phyloP scores from a whole-genome alignment of 2,329 filamentous ascomycete genomes.

The Penicillium oxalicum region DNA sequence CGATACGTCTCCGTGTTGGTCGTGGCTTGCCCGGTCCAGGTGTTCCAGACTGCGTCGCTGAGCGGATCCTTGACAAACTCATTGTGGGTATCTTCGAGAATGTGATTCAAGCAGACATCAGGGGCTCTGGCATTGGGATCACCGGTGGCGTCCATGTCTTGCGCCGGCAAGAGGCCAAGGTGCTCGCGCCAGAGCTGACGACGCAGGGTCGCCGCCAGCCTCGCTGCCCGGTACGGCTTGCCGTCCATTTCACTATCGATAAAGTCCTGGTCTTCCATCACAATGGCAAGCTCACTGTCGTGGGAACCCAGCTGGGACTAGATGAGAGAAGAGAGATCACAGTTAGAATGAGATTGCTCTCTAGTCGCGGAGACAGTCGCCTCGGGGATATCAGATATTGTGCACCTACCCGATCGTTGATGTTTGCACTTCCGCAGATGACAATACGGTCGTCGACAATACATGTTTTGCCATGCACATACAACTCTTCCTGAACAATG shows the following conservation, averaged over 20 bases:
- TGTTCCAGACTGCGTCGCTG: constrained; percentile 57
- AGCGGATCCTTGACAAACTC: constrained; percentile 69
- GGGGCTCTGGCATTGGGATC: constrained; percentile 74
- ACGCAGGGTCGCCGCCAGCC: constrained; percentile 73
- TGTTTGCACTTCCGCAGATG: constrained; percentile 71
- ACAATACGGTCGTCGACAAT: constrained; percentile 78
- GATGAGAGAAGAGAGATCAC: neutral
- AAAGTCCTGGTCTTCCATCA: constrained; percentile 71
- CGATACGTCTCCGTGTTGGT: constrained; percentile 76
- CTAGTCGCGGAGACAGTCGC: no score
- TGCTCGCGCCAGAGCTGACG: constrained; percentile 88
- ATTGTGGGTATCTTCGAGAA: constrained; percentile 64
- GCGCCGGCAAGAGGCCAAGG: constrained; percentile 72
- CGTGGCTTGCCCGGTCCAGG: constrained; percentile 68
- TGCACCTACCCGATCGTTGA: constrained; percentile 54
- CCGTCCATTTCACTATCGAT: constrained; percentile 70
- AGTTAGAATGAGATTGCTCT: no score
- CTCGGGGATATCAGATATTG: neutral
- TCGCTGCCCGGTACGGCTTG: constrained; percentile 62
- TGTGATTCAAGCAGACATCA: constrained; percentile 62
- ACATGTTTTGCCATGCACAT: constrained; percentile 81
- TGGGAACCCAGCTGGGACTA: constrained; percentile 73
- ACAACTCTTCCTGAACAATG: constrained; percentile 93
- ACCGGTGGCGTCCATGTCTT: constrained; percentile 59
- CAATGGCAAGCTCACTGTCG: constrained; percentile 83